Conservation (phyloP, 257 asterid genomes). For the Rhazya stricta region DNA sequence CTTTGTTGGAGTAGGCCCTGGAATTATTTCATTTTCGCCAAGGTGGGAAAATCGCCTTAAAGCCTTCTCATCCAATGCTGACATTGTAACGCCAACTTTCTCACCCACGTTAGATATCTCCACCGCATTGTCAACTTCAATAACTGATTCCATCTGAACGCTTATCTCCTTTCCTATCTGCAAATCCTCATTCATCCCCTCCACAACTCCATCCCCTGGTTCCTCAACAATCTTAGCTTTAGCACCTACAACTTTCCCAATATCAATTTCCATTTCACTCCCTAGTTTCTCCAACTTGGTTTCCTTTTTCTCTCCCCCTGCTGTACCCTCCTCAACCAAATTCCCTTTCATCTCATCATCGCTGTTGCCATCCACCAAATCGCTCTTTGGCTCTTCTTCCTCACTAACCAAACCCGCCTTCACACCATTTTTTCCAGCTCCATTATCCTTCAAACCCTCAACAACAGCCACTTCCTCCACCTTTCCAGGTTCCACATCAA, state of each 20-base stretch:
- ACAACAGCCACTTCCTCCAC: slow-evolving; percentile 20
- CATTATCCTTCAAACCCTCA: slow-evolving; percentile 19
- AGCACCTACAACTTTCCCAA: slow-evolving; percentile 17
- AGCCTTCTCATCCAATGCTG: slow-evolving; percentile 27
- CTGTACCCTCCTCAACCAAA: background rate
- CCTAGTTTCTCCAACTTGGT: background rate
- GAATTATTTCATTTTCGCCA: slow-evolving; percentile 17
- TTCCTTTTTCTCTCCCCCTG: slow-evolving; percentile 2
- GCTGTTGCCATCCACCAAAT: slow-evolving; percentile 26
- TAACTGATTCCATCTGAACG: background rate
- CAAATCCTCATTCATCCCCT: background rate
- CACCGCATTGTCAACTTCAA: background rate
- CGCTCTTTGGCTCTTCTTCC: slow-evolving; percentile 34
- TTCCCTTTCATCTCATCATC: slow-evolving; percentile 24
- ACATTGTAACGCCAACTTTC: background rate
- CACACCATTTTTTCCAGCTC: slow-evolving; percentile 16
- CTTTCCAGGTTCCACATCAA: slow-evolving; percentile 26
- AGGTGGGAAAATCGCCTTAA: slow-evolving; percentile 48
- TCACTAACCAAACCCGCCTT: slow-evolving; percentile 9
- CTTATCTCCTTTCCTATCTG: background rate
- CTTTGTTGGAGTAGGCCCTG: slow-evolving; percentile 37
- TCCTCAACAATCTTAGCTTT: background rate
- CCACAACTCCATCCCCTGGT: slow-evolving; percentile 11
- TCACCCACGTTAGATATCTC: background rate
- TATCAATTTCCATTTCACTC: slow-evolving; percentile 7